Evolutionary conservation across 257 asterid genomes (phyloP).

Genomic region (Nicotiana paniculata): DNA sequence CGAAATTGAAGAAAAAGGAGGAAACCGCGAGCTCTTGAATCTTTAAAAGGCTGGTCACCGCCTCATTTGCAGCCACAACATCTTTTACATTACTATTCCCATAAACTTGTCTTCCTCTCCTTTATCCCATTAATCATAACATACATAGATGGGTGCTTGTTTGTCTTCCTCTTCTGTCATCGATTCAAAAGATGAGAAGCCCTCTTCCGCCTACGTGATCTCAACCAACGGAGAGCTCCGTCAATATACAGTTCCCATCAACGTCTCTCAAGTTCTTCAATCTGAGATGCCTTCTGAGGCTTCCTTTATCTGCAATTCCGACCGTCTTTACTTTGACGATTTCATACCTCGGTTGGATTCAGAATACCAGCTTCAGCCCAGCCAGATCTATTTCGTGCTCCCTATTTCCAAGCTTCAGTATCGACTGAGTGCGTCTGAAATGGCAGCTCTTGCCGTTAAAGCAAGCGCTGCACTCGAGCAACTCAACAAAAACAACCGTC

Average conservation of each 20-base stretch:
- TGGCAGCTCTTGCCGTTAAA: conserved; percentile 77
- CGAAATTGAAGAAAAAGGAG: neutral
- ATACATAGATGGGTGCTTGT: conserved; percentile 38
- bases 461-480: conserved; percentile 56
- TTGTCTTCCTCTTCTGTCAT: conserved; percentile 31
- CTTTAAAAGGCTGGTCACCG: neutral
- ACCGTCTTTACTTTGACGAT: conserved; percentile 45
- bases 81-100: neutral
- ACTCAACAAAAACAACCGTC: conserved; percentile 9
- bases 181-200: neutral
- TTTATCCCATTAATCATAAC: neutral
- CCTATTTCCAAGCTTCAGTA: conserved; percentile 39
- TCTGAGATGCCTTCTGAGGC: conserved; percentile 15
- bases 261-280: conserved; percentile 37
- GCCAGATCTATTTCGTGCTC: conserved; percentile 57
- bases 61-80: neutral
- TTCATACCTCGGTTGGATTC: conserved; percentile 40
- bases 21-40: neutral
- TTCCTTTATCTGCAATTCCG: conserved; percentile 59
- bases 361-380: conserved; percentile 32
- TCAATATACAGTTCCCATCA: conserved; percentile 31
- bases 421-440: conserved; percentile 53
- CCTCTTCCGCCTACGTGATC: conserved; percentile 36
- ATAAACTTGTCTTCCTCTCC: neutral
- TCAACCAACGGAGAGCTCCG: conserved; percentile 39